Evolutionary conservation across 768 basidiomycete species (phyloP).

Genomic region (Pulveroboletus frians): DNA sequence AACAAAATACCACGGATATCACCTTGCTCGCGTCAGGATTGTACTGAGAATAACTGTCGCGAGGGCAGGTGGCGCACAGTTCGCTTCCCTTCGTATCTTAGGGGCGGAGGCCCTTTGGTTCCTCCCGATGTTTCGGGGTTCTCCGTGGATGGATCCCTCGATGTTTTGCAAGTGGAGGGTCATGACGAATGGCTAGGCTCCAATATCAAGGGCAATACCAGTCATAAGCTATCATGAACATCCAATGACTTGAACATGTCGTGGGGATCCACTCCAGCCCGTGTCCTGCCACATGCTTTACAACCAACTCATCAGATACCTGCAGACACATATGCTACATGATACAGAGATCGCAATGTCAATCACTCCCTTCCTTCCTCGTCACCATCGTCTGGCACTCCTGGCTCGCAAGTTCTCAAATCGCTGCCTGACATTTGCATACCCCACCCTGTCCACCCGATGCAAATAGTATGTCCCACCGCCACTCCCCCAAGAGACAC

Average conservation of each 20-base stretch:
- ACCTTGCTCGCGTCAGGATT: too few species aligned
- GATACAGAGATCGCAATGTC: background rate
- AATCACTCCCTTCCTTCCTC: background rate
- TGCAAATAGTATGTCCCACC: constrained; percentile 73
- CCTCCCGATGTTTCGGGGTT: background rate
- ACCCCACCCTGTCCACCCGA: constrained; percentile 68
- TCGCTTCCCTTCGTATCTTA: background rate
- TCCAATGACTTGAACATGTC: background rate
- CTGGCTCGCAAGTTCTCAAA: constrained; percentile 47
- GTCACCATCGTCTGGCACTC: constrained; percentile 25
- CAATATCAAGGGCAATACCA: too few species aligned
- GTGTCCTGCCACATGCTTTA: background rate
- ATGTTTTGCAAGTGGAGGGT: background rate
- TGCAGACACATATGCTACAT: background rate
- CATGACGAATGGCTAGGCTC: too few species aligned
- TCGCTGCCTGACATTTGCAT: constrained; percentile 51
- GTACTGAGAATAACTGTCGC: background rate
- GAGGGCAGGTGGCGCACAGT: background rate
- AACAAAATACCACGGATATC: too few species aligned
- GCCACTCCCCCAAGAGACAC: constrained; percentile 76
- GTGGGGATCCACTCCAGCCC: too few species aligned
- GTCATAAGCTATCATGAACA: background rate
- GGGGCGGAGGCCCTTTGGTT: too few species aligned
- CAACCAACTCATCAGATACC: background rate
- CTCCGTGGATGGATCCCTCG: background rate